Base-by-base conservation (phyloP, 495 filamentous ascomycete species). In the Annulohypoxylon maeteangense region DNA sequence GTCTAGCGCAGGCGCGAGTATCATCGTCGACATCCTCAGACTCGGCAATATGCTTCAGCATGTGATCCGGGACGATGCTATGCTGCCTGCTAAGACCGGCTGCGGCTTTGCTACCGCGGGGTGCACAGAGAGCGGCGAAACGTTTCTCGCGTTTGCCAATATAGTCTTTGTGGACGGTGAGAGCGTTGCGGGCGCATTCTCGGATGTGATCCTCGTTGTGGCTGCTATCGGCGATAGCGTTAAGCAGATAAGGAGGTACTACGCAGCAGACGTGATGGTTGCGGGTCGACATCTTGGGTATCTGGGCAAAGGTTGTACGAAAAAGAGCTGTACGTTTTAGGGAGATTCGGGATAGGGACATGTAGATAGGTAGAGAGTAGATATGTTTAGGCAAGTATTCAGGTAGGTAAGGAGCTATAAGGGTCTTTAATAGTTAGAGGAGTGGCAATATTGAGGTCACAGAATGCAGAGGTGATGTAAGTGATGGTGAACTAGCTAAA, bases 231-330 rank as follows among this genome's bases (percentile, higher is more conserved):
- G 75, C 75, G 50, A 82, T 78, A 62, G 78, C 75, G 54, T 50
- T 61, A 25, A 82, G 78, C 23, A 82, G 71, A 59, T 82, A 78
- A 1, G 80, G 79, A 4, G 80, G 80, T 20, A 81, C 78, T 32
- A 80, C 76, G 38, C 61, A 75, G 67, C 80, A 81, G 50, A 80
- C 68, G 29, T 76, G 48, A 61, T 65, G 27, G 22, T 58, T 55
- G 8, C 50, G 70, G 45, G 69, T 34, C 8, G 73, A 65, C 75
- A 77, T 77, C 12, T 74, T 77, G 62, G 47, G 57, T 62, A 31
- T 11, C 23, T 62, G 10, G 6, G 20, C 8, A 8, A 64, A 36
- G 1, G 32, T 42, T 47, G 25, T 8, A 36, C 36, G 22, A 6
- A 45, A n/a, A 40, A 36, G 68, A 32, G 48, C 59, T 22, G 54